Evolutionary conservation across 2,329 filamentous ascomycete genomes (phyloP), one percentile per base, ranked within the genome.

Genomic region (Stachybotrys echinatus): DNA sequence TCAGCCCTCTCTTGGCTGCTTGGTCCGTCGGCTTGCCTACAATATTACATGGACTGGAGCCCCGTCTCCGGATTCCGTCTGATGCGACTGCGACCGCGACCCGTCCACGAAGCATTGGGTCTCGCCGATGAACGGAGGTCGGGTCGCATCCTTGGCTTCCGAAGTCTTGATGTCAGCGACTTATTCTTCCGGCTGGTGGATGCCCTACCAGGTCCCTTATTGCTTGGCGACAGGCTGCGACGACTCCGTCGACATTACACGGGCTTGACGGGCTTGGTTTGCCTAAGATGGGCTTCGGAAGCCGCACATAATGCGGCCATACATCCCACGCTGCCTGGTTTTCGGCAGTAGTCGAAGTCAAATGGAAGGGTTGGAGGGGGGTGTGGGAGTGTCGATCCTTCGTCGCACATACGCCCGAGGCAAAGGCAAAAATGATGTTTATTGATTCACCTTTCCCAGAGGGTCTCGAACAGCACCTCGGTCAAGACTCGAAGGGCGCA

Each of bases 1-100:
- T 50, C 55, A 56, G 43, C 37, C 43, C 40, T 45, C n/a, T 40
- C 38, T 8, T 40, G 8, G 38, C 10, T 34, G 27, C 14, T 2
- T 14, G 14, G 27, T 34, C 27, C n/a, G n/a, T n/a, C n/a, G n/a
- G n/a, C n/a, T n/a, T n/a, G n/a, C n/a, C n/a, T n/a, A n/a, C n/a
- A n/a, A n/a, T n/a, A n/a, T n/a, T n/a, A n/a, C n/a, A n/a, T n/a
- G n/a, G n/a, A n/a, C n/a, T n/a, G n/a, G n/a, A n/a, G 27, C 27
- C 27, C 27, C 27, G 27, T 10, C 27, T 34, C 27, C n/a, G n/a
- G n/a, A n/a, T n/a, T n/a, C n/a, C n/a, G n/a, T n/a, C n/a, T n/a
- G n/a, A n/a, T n/a, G n/a, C n/a, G n/a, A n/a, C n/a, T n/a, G n/a
- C n/a, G n/a, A n/a, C n/a, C n/a, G n/a, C n/a, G n/a, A n/a, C n/a